Evolutionary conservation across 306 rosid genomes (phyloP), one percentile per base, ranked within the genome.

Genomic region (Astragalus glycyphyllos): DNA sequence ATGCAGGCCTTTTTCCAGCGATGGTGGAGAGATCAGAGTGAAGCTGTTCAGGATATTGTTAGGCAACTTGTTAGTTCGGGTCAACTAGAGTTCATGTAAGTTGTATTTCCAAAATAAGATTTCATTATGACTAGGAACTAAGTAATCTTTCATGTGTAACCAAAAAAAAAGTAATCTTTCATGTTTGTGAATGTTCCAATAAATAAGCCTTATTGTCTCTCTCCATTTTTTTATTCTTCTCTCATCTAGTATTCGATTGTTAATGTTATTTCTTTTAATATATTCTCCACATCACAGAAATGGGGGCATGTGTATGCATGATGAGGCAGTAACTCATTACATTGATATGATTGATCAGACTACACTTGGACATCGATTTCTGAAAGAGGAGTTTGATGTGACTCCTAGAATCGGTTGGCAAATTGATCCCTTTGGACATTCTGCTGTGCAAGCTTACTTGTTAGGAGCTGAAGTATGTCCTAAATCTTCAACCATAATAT

Each of bases 251-350:
- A 48, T 63, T 63, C 17, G 56, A 16, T 29, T 58, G 62, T 14
- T 74, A 60, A 70, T 65, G 49, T 51, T 50, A 64, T 78, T 70
- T 74, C 57, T 58, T 72, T 71, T 61, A 72, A 55, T 63, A 66
- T 59, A 51, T 46, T 79, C 20, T 50, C 38, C 23, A 41, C 11
- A 13, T 55, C 58, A 56, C 72, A 87, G 98, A 86, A 92, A 92
- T 77, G 98, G 98, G 65, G 98, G 85, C 47, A 86, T 86, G 89
- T 86, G 95, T 69, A 92, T 92, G 98, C 98, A 92, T 53, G 98
- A 92, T 46, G 95, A 90, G 86, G 98, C 98, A 10, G 83, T 91
- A 13, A 42, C 96, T 6, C 96, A 89, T 73, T 89, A 88, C 82
- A 75, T 92, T 13, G 96, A 92, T 70, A 83, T 92, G 98, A 84